phyloP scores from a whole-genome alignment of 306 rosid species.

The Comarum palustre region DNA sequence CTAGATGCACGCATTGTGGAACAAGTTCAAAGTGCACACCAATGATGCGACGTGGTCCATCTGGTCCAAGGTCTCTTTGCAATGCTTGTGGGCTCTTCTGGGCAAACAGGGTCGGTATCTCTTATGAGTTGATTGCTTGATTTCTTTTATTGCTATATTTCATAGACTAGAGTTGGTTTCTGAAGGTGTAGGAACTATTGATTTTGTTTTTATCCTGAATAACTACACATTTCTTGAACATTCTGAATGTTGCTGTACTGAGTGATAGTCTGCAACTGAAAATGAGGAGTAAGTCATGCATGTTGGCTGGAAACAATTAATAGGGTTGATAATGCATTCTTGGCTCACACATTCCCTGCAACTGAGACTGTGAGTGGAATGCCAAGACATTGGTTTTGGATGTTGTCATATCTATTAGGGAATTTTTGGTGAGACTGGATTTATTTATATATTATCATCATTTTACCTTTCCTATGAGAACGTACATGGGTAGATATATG shows the following conservation, averaged over 20 bases:
- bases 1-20: constrained; percentile 86
- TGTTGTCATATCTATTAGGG: neutral
- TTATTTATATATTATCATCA: neutral
- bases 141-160: neutral
- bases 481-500: neutral
- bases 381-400: neutral
- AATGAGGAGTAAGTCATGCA: neutral
- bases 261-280: neutral
- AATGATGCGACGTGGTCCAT: constrained; percentile 97
- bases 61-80: constrained; percentile 94
- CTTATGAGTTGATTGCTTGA: constrained; percentile 16
- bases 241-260: neutral
- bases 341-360: neutral
- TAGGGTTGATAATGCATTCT: neutral
- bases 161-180: neutral
- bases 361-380: neutral
- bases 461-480: neutral
- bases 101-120: constrained; percentile 82
- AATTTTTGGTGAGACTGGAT: neutral
- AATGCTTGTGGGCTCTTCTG: constrained; percentile 96
- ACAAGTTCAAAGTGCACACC: constrained; percentile 83
- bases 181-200: neutral
- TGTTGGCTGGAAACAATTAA: neutral
- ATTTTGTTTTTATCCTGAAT: neutral
- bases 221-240: neutral